Evolutionary conservation across 768 basidiomycete species (phyloP), one percentile per base, ranked within the genome.

Genomic region (Sporobolomyces roseus): DNA sequence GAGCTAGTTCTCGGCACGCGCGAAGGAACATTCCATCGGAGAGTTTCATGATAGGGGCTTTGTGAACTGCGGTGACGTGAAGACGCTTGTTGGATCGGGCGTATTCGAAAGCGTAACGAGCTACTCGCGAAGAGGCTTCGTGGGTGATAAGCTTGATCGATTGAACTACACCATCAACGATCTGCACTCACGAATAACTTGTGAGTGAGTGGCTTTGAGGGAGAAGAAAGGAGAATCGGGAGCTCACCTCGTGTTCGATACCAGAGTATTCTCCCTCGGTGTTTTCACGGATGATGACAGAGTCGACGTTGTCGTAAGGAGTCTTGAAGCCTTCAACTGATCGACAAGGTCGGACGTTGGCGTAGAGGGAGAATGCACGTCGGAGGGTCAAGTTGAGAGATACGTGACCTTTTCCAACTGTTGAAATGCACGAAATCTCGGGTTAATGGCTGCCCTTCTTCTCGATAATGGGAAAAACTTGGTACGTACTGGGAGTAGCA

Each of bases 1-100:
- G 93, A 8, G 94, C 88, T 46, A 99, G 91, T 74, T 91, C 88
- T 63, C 96, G 88, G 80, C 96, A 98, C 29, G 96, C 96, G 46
- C 91, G 89, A 80, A 99, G 82, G 84, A 99, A 99, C 93, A 98
- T 96, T 69, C 96, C 96, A 79, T 99, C 96, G 25, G 94, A 98
- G 89, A 98, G 92, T 87, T 97, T 97, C 94, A 98, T 98, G 83
- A 99, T 97, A 78, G 94, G 96, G 29, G 96, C 96, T 82, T 99
- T 99, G 84, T 99, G 96, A 32, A 99, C 96, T 48, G 96, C 96
- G 30, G 94, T 98, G 70, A 99, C 96, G 74, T 73, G 87, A 79
- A 87, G 88, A 71, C 96, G 82, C 70, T 90, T 90, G 76, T 85
- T 87, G 63, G 87, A 83, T 74, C 88, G 86, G n/a, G 96, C 96